A percentile compares a stretch with the other conserved stretches of the same genome.
phyloP scores from a whole-genome alignment of 2,329 filamentous ascomycete species.

The Cladosporium austrohemisphaericum region DNA sequence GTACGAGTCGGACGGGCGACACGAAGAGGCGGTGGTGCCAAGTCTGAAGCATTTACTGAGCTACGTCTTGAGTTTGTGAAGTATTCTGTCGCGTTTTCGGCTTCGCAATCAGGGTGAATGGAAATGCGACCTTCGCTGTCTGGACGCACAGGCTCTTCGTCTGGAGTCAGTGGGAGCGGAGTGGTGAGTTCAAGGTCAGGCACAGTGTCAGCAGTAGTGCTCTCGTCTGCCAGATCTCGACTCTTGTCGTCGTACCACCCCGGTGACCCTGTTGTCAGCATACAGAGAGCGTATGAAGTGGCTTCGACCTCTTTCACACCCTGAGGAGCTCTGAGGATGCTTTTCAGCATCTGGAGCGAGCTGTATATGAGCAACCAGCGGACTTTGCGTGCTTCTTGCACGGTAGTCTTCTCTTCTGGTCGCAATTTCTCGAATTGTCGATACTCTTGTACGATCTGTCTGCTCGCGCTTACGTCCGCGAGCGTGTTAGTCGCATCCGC shows the following conservation, averaged over 20 bases:
- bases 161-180: not conserved
- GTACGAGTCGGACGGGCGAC: constrained; percentile 26
- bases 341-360: constrained; percentile 66
- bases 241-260: not conserved
- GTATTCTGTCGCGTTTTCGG: constrained; percentile 36
- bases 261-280: constrained; percentile 22
- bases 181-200: not conserved
- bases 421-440: constrained; percentile 63
- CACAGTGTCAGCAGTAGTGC: not conserved
- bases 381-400: constrained; percentile 68
- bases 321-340: constrained; percentile 56
- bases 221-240: not conserved
- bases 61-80: constrained; percentile 26
- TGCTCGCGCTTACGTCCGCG: constrained; percentile 36
- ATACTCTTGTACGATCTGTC: constrained; percentile 63
- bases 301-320: constrained; percentile 58
- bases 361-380: constrained; percentile 75
- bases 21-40: constrained; percentile 20
- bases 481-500: constrained; percentile 46
- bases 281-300: constrained; percentile 58
- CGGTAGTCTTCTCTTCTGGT: constrained; percentile 56
- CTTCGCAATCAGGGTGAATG: constrained; percentile 47
- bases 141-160: not conserved
- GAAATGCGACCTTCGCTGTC: constrained; percentile 25
- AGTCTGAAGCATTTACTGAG: constrained; percentile 21